Evolutionary conservation across 2,329 filamentous ascomycete genomes (phyloP), one percentile per base, ranked within the genome.

Genomic region (Fusarium buxicola): DNA sequence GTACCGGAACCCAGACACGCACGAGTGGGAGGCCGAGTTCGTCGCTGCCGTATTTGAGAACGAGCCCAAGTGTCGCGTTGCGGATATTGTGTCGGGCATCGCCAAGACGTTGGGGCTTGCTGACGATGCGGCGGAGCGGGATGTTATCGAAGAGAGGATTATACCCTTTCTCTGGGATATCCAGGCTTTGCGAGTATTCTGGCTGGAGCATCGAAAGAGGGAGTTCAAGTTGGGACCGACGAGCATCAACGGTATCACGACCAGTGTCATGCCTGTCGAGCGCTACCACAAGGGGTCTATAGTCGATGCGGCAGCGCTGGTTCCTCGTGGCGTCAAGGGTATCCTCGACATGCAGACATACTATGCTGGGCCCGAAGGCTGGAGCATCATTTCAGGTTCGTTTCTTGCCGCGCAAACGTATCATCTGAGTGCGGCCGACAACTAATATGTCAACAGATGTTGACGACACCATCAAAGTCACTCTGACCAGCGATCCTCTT

Each of bases 391-490:
- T 63, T 94, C 91, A 34, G 86, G 86, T 88, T 76, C 47, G 77
- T 40, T 32, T n/a, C 16, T 27, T 10, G 3, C 49, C 3, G 4
- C 5, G 12, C 34, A 3, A 8, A 5, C 2, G 9, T 5, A 4
- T 8, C 15, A 16, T 8, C 2, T 8, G 16, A 8, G n/a, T 32
- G 3, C 36, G 24, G 12, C 5, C 13, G n/a, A 13, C 39, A 41
- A 56, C 67, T 72, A 55, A 73, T 45, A 1, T 3, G 3, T 12
- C 13, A 31, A 30, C 44, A 89, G 94, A 98, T 70, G 86, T 98
- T 66, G 95, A 98, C 73, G 94, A 98, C 76, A 97, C 94, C 0
- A 96, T 98, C 81, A 97, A 98, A 77, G 81, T 94, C 66, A 97
- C 94, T 0, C 83, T 91, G 74, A 97, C 94, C 0, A 86, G 89